A percentile compares a stretch with the other conserved stretches of the same genome.
Conservation (phyloP, 2,329 filamentous ascomycete genomes). For the Setomelanomma holmii region DNA sequence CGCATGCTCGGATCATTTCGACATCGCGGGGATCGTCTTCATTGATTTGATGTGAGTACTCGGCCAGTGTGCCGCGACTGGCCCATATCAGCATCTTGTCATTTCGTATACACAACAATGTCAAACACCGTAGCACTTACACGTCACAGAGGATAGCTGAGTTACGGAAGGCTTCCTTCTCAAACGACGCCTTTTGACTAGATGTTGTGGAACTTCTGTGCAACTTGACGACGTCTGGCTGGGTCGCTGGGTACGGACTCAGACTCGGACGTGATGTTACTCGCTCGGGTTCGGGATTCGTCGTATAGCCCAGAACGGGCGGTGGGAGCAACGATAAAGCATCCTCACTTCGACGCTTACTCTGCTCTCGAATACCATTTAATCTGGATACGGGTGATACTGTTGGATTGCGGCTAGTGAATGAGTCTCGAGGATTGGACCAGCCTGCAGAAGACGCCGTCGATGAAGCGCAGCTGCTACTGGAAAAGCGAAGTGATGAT, state of each 20-base stretch:
- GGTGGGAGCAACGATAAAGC: slow-evolving; percentile 30
- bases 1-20: slow-evolving; percentile 50
- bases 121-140: no score
- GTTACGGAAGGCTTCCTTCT: slow-evolving; percentile 53
- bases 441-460: slow-evolving; percentile 58
- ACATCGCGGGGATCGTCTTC: slow-evolving; percentile 47
- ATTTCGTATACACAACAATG: no score
- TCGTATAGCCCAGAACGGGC: slow-evolving; percentile 28
- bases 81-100: slow-evolving; percentile 1
- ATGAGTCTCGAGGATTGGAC: slow-evolving; percentile 19
- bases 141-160: slow-evolving; percentile 55
- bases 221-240: slow-evolving; percentile 28
- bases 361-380: slow-evolving; percentile 22
- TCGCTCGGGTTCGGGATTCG: slow-evolving; percentile 17
- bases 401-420: slow-evolving; percentile 13
- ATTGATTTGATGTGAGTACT: slow-evolving; percentile 50
- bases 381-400: slow-evolving; percentile 17
- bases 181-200: slow-evolving; percentile 47
- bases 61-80: slow-evolving; percentile 49
- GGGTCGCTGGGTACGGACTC: slow-evolving; percentile 25
- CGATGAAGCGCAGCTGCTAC: slow-evolving; percentile 79
- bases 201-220: slow-evolving; percentile 42
- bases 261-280: slow-evolving; percentile 21
- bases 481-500: slow-evolving; percentile 86
- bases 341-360: slow-evolving; percentile 15